Conservation (phyloP, 1,139 yeast genomes). For the Magnusiomyces sp. region DNA sequence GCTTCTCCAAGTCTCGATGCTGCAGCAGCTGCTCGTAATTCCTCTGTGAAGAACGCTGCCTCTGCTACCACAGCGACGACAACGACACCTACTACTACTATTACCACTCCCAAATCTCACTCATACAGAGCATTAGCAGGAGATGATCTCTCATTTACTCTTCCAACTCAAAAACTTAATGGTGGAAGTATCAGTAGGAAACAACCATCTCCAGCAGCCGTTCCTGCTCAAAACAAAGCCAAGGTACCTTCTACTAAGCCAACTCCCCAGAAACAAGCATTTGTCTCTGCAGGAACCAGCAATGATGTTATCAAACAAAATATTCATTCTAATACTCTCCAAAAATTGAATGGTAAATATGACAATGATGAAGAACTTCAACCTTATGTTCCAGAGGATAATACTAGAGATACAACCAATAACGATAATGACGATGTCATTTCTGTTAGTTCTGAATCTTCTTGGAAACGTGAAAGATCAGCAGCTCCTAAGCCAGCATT, state of each 20-base stretch:
- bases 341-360: background rate
- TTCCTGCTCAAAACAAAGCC: no score
- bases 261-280: background rate
- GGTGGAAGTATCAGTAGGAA: no score
- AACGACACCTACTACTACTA: conserved; percentile 11
- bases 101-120: background rate
- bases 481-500: background rate
- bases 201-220: no score
- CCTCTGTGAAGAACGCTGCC: background rate
- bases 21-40: conserved; percentile 3
- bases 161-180: no score
- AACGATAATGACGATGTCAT: conserved; percentile 22
- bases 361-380: conserved; percentile 9
- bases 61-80: conserved; percentile 7
- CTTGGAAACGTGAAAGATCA: conserved; percentile 23
- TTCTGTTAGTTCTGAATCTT: conserved; percentile 26
- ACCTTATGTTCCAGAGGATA: background rate
- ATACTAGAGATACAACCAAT: background rate
- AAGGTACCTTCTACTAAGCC: no score
- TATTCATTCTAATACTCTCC: background rate
- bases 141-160: background rate
- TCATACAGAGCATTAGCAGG: conserved; percentile 4
- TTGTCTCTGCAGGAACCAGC: background rate
- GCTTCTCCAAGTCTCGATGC: background rate
- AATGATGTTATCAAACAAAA: no score